phyloP scores from a whole-genome alignment of 805 yeast genomes.

The Kurtzmaniella cleridarum region DNA sequence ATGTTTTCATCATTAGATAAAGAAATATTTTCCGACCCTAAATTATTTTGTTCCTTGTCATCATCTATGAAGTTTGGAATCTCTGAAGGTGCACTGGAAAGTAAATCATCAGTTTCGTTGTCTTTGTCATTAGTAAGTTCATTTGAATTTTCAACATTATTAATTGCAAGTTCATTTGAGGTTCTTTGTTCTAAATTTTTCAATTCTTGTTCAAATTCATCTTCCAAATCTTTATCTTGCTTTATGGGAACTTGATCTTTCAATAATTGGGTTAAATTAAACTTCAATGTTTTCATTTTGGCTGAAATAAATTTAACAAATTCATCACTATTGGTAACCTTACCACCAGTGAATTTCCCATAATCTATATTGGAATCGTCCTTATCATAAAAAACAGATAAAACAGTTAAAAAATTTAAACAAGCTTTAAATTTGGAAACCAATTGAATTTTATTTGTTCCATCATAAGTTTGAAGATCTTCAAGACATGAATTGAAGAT shows the following conservation, averaged over 20 bases:
- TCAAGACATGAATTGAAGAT: conserved; percentile 28
- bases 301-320: conserved; percentile 25
- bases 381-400: conserved; percentile 17
- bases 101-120: not conserved
- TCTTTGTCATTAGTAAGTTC: conserved; percentile 1
- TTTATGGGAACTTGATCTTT: conserved; percentile 28
- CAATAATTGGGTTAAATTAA: conserved; percentile 31
- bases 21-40: too few relatives aligned
- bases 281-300: conserved; percentile 32
- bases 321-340: conserved; percentile 16
- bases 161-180: not conserved
- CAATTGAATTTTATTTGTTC: conserved; percentile 22
- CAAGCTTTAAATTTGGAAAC: conserved; percentile 31
- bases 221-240: conserved; percentile 22
- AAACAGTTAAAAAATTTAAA: conserved; percentile 27
- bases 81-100: conserved; percentile 1
- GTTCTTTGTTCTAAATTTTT: conserved; percentile 7
- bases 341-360: conserved; percentile 30
- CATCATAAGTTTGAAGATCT: conserved; percentile 17
- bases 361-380: conserved; percentile 25
- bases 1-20: too few relatives aligned
- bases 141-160: conserved; percentile 2
- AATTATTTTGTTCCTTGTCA: too few relatives aligned
- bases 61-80: conserved; percentile 6
- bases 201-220: conserved; percentile 19